Conservation (phyloP, 1,284 basidiomycete species). For the Cutaneotrichosporon cavernicola region DNA sequence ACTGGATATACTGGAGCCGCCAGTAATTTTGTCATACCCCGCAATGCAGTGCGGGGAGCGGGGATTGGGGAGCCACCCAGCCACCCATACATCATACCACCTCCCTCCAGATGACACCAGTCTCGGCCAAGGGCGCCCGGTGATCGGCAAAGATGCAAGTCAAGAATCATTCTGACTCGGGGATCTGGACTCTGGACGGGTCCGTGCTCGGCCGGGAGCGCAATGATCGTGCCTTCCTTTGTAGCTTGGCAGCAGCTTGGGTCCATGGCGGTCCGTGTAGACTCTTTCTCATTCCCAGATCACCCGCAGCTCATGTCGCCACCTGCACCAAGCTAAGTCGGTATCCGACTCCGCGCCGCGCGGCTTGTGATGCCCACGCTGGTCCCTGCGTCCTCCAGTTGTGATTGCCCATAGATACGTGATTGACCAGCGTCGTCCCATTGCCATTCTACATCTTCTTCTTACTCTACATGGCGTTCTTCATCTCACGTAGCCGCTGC, state of each 20-base stretch:
- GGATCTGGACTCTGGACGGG: not conserved
- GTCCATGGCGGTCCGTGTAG: not conserved
- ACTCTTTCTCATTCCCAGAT: not conserved
- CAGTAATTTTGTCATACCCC: too few species aligned
- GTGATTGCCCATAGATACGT: not conserved
- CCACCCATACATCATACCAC: too few species aligned
- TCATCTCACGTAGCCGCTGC: conserved; percentile 71
- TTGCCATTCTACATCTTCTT: not conserved
- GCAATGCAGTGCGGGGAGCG: too few species aligned
- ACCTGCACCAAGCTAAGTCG: too few species aligned
- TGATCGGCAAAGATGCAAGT: not conserved
- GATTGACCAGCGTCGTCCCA: not conserved
- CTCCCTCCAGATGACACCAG: too few species aligned
- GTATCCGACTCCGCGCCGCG: not conserved
- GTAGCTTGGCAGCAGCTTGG: not conserved
- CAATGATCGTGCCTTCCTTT: not conserved
- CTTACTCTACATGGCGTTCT: conserved; percentile 65
- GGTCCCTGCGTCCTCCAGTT: not conserved
- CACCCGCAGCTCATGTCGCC: not conserved
- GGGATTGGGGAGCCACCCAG: too few species aligned
- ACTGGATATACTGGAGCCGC: too few species aligned
- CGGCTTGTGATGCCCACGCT: not conserved
- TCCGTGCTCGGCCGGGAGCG: not conserved
- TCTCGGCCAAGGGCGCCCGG: too few species aligned
- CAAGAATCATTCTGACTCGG: not conserved